A percentile compares a stretch with the other conserved stretches of the same genome.
These are phyloP conservation scores for Toxicodendron radicans DNA, from an alignment of 345 rosid species.

Conservation along the genomic window DNA sequence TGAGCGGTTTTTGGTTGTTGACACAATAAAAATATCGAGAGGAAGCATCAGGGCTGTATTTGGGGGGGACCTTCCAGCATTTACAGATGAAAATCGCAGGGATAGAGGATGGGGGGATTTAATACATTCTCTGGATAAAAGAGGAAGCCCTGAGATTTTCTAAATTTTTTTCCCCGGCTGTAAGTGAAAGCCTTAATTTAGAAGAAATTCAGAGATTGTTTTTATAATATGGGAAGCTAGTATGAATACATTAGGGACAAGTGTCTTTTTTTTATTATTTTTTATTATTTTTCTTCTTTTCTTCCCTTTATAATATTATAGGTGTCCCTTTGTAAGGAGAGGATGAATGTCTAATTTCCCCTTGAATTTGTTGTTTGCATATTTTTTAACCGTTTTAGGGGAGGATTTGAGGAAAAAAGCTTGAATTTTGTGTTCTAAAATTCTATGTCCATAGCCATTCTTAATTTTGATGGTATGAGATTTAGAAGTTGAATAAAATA, in stretches of 20 bases:
- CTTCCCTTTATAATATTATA: constrained; percentile 13
- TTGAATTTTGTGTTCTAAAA: constrained; percentile 24
- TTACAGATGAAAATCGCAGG: constrained; percentile 26
- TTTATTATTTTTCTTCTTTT: not conserved
- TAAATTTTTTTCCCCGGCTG: constrained; percentile 34
- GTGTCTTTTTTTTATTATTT: constrained; percentile 6
- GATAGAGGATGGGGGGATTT: constrained; percentile 34
- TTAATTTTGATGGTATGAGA: too few species aligned
- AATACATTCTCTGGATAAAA: constrained; percentile 30
- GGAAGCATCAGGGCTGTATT: constrained; percentile 33
- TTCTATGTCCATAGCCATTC: constrained; percentile 3
- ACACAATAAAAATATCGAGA: constrained; percentile 26
- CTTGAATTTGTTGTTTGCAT: constrained; percentile 16
- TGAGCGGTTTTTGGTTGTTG: constrained; percentile 23
- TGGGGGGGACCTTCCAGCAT: constrained; percentile 11
- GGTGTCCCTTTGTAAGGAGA: constrained; percentile 12
- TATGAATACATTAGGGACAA: constrained; percentile 25
- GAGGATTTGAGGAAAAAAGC: constrained; percentile 16
- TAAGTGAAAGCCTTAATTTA: constrained; percentile 49
- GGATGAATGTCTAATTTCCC: constrained; percentile 5
- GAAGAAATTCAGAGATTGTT: constrained; percentile 55
- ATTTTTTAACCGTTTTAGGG: constrained; percentile 14
- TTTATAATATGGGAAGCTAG: constrained; percentile 38
- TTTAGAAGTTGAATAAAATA: too few species aligned
- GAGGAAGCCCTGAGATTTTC: constrained; percentile 43